Evolutionary conservation across 2,329 filamentous ascomycete genomes (phyloP), one percentile per base, ranked within the genome.

Genomic region (Ophiocordyceps camponoti-saundersi): DNA sequence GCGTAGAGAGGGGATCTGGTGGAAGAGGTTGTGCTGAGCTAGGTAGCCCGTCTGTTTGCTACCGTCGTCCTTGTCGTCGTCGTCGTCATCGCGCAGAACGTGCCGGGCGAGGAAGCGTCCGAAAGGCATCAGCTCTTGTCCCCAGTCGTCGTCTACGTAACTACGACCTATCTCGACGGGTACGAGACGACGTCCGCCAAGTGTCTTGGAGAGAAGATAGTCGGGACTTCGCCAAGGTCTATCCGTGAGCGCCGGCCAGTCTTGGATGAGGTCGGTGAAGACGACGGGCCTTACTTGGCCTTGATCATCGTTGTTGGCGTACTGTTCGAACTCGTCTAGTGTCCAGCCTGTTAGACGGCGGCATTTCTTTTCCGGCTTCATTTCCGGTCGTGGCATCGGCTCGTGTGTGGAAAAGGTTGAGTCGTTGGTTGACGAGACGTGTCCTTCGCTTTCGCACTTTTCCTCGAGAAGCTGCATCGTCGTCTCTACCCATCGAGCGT

Each of bases 1-100:
- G 15, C 80, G 73, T 3, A 98, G 68, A 1, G 70, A 62, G 1
- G 89, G 88, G 13, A 98, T 81, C 59, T 96, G 92, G 0, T 72
- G 64, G 55, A 96, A 81, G 34, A 98, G 74, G 53, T 90, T 79
- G 64, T 96, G 87, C 59, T 98, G 92, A 10, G 92, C 92, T 42
- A 98, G 77, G 60, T 98, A 98, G 13, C 81, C 86, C 12, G 72
- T 78, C 10, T 49, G 50, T 18, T 12, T 26, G 39, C 26, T 30
- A 26, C 23, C 8, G n/a, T 15, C 21, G 11, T 44, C 23, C 41
- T 46, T 40, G 23, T 45, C 26, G 51, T 43, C 22, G 55, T 58
- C 52, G 30, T n/a, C 7, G 13, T 21, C 16, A 22, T 42, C 48
- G 6, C 36, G 61, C 52, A 49, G 58, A 49, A 94, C 72, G 57